Base-by-base conservation (phyloP, 495 filamentous ascomycete species). In the Neurospora sp. region DNA sequence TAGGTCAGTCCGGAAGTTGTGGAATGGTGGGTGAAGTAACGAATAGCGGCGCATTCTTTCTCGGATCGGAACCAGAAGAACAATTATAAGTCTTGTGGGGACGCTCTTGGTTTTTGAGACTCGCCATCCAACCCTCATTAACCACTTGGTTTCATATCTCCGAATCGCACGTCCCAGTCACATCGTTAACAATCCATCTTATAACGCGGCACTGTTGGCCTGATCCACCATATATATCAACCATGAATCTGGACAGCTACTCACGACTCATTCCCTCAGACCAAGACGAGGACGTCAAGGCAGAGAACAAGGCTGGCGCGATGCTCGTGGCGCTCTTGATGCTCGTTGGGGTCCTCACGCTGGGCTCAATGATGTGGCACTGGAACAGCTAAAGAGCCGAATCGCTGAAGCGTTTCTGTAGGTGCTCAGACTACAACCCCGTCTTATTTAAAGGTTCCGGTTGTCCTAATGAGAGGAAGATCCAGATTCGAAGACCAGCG, bases 181-280 rank as follows among this genome's bases (percentile, higher is more conserved):
- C 46, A 22, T 53, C 20, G n/a, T 22, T 53, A 53, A 20, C n/a
- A 20, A 53, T 22, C 9, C 20, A 53, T 31, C 27, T 31, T 31
- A 35, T 35, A 65, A 65, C 53, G 27, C 22, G 5, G 27, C n/a
- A 27, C 20, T 27, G 1, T 27, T 5, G 11, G 11, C 48, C 20
- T 7, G 2, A 5, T 65, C 27, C 14, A 16, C 14, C 6, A 53
- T 20, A 48, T 27, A 16, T 5, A 37, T 27, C 46, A 71, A 73
- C 70, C 69, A 79, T 79, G 77, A 78, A 79, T 73, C 73, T 77
- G 42, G 71, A 78, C 73, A 78, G 77, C 71, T 78, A 77, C 76
- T 71, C 61, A 11, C 42, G 74, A 22, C 72, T 79, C 22, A 79
- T 77, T 53, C 74, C 75, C 2, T 79, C 76, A 37, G 74, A 68